Evolutionary conservation across 495 filamentous ascomycete genomes (phyloP), one percentile per base, ranked within the genome.

Genomic region (Mytilinidion resinicola): DNA sequence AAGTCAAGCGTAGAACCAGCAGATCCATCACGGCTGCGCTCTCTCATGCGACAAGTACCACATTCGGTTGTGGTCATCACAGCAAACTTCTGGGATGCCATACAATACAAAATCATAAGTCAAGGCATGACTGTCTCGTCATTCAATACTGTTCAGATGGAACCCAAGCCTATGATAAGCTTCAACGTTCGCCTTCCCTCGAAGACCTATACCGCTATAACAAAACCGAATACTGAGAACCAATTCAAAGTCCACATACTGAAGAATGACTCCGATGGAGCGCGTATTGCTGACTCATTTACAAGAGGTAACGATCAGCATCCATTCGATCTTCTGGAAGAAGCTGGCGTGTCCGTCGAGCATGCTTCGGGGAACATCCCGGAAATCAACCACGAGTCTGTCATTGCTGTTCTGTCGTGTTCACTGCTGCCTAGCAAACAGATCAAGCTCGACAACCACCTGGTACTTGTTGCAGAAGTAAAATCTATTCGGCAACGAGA

Each of bases 101-200:
- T 11, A 14, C 14, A 12, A 11, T n/a, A 46, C 1, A 35, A 46
- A 49, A 17, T 9, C 15, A 56, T 53, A 35, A 70, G 73, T 53
- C 76, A 78, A 21, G 90, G 82, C 52, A 86, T 93, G 77, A 90
- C 88, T 21, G 84, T 92, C 62, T 95, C 90, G 17, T 91, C 87
- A 11, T 87, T 95, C 74, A 90, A 81, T 17, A 89, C 87, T 0
- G 79, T 95, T 21, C 80, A 85, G 0, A 75, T 93, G 1, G 56
- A 66, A 11, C 89, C 89, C 0, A 63, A 73, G 4, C 88, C 90
- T 0, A 76, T 86, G 25, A 78, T 93, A 37, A 85, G 84, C 36
- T 91, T 95, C 80, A 95, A 95, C 64, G 78, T 95, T 57, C 79
- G 78, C 20, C 73, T 78, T 6, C 88, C 89, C 9, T 89, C 85